Percentiles rank a stretch among this genome's conserved stretches.
phyloP scores from a whole-genome alignment of 208 protist species.

The Wallacemonas sp. region DNA sequence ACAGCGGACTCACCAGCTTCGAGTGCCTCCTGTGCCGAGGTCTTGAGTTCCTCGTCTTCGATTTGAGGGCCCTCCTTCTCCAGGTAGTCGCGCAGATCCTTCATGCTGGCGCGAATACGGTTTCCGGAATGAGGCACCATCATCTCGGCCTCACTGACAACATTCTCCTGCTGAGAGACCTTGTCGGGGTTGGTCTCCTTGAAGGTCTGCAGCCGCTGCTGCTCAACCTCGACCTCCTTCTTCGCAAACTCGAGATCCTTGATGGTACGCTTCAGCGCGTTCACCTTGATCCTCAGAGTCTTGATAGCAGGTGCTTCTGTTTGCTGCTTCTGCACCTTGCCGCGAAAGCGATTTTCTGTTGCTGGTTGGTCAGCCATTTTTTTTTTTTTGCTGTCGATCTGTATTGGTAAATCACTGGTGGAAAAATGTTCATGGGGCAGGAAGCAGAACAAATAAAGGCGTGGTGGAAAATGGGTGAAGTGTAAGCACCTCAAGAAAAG shows the following conservation, averaged over 20 bases:
- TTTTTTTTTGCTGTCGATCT: too few species aligned
- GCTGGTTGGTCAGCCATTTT: conserved; percentile 41
- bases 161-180: conserved; percentile 72
- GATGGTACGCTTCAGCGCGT: conserved; percentile 55
- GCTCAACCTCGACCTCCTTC: conserved; percentile 58
- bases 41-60: conserved; percentile 39
- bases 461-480: too few species aligned
- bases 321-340: conserved; percentile 41
- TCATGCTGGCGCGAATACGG: conserved; percentile 43
- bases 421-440: too few species aligned
- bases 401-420: too few species aligned
- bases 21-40: neutral
- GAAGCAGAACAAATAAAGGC: too few species aligned
- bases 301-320: conserved; percentile 51
- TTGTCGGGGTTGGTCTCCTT: conserved; percentile 42
- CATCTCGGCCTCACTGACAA: conserved; percentile 73
- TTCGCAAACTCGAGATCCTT: conserved; percentile 75
- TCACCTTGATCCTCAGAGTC: conserved; percentile 60
- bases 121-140: conserved; percentile 83
- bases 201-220: conserved; percentile 48
- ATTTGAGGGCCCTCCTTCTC: conserved; percentile 39
- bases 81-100: conserved; percentile 68
- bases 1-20: conserved; percentile 14
- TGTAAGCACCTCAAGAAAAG: too few species aligned
- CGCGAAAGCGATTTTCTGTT: conserved; percentile 37